Conservation (phyloP, 495 filamentous ascomycete genomes). For the Aspergillus diversus region DNA sequence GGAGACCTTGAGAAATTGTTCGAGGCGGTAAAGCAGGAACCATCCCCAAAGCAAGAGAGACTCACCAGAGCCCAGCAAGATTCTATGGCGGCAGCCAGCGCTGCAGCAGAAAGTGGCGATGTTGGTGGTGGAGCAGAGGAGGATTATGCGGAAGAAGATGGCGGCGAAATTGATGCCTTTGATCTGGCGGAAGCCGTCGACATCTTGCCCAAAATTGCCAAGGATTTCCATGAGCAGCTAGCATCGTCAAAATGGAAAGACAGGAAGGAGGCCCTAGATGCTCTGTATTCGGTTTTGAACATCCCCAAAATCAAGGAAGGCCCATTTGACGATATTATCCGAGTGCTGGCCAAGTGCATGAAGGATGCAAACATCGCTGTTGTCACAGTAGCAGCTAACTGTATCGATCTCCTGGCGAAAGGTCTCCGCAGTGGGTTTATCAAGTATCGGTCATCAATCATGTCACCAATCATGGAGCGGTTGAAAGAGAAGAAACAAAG, state of each 20-base stretch:
- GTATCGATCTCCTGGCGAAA: slow-evolving; percentile 88
- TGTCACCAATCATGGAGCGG: slow-evolving; percentile 88
- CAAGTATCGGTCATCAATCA: slow-evolving; percentile 78
- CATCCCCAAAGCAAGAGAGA: slow-evolving; percentile 85
- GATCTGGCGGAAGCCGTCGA: slow-evolving; percentile 92
- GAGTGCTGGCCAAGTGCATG: slow-evolving; percentile 89
- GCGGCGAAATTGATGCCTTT: slow-evolving; percentile 75
- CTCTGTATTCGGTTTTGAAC: slow-evolving; percentile 73
- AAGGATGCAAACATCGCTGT: slow-evolving; percentile 98
- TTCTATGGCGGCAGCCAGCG: slow-evolving; percentile 69
- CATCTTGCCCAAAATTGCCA: slow-evolving; percentile 80
- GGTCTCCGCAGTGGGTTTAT: slow-evolving; percentile 77
- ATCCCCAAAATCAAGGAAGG: slow-evolving; percentile 92
- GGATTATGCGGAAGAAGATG: slow-evolving; percentile 70
- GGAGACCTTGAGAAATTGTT: slow-evolving; percentile 93
- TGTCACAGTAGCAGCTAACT: slow-evolving; percentile 91
- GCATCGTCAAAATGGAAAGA: slow-evolving; percentile 97
- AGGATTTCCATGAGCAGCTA: slow-evolving; percentile 78
- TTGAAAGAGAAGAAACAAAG: slow-evolving; percentile 95
- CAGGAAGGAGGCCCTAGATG: slow-evolving; percentile 91
- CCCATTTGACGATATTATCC: slow-evolving; percentile 80
- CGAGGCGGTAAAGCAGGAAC: slow-evolving; percentile 87
- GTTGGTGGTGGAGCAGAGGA: slow-evolving; percentile 55
- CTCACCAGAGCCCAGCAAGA: slow-evolving; percentile 89
- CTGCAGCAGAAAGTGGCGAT: slow-evolving; percentile 57